These are phyloP conservation scores for Wickerhamiella brachini DNA, from an alignment of 805 yeast genomes.

Conservation along the genomic window DNA sequence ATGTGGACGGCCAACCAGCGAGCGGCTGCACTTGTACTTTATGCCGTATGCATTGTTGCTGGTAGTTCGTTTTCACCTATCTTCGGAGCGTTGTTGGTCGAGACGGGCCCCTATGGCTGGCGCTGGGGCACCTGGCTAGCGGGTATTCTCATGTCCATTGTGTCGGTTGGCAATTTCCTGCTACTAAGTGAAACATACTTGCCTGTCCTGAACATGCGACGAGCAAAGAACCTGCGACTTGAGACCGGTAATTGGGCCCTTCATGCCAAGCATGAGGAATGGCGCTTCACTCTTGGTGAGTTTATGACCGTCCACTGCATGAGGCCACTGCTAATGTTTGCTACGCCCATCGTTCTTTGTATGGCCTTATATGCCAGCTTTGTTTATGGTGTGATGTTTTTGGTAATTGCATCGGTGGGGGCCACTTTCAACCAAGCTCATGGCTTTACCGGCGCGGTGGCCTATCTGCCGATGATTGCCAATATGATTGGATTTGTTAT, in stretches of 20 bases:
- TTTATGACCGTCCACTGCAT: conserved; percentile 56
- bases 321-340: conserved; percentile 67
- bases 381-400: conserved; percentile 32
- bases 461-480: conserved; percentile 24
- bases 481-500: conserved; percentile 22
- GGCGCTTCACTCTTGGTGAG: conserved; percentile 54
- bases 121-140: conserved; percentile 43
- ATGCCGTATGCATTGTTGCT: conserved; percentile 33
- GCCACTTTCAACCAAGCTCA: conserved; percentile 22
- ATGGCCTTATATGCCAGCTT: conserved; percentile 31
- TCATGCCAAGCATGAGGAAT: conserved; percentile 87
- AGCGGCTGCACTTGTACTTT: conserved; percentile 40
- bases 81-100: conserved; percentile 24
- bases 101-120: conserved; percentile 37
- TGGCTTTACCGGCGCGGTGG: conserved; percentile 23
- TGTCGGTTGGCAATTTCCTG: conserved; percentile 29
- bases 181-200: conserved; percentile 26
- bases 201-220: conserved; percentile 39
- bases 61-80: conserved; percentile 36
- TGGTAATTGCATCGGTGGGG: conserved; percentile 30
- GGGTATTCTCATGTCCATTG: conserved; percentile 29
- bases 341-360: conserved; percentile 33
- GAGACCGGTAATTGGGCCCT: conserved; percentile 68
- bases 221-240: conserved; percentile 54
- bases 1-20: conserved; percentile 37